Percentiles rank a stretch among this genome's conserved stretches.
These are phyloP conservation scores for Heracleum sosnowskyi DNA, from an alignment of 129 eudicot genomes.

Conservation along the genomic window DNA sequence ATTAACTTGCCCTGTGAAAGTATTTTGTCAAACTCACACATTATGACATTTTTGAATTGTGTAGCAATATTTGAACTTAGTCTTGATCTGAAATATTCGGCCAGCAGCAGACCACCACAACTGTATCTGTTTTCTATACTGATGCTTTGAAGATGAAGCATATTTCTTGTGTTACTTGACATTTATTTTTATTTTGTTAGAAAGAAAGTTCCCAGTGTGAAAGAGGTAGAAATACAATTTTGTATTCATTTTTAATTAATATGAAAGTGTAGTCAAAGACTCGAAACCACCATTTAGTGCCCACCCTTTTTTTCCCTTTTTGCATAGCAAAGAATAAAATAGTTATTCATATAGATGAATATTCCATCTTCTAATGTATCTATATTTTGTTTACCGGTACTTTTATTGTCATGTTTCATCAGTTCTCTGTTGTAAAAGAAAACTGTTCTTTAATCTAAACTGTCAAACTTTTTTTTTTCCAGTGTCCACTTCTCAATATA, in stretches of 20 bases:
- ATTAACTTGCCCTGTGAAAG: background rate
- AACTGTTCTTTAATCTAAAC: background rate
- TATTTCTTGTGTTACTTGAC: background rate
- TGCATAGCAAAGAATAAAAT: background rate
- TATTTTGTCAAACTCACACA: background rate
- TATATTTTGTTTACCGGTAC: background rate
- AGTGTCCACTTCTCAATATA: conserved; percentile 94
- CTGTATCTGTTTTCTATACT: background rate
- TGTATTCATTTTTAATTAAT: background rate
- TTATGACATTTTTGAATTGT: background rate
- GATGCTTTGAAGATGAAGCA: background rate
- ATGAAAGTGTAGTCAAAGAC: background rate
- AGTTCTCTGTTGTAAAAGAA: background rate
- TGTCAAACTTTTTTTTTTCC: conserved; percentile 12
- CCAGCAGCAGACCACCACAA: background rate
- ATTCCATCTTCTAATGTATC: background rate
- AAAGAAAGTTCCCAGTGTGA: background rate
- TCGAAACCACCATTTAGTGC: background rate
- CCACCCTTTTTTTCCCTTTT: background rate
- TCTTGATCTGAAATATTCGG: background rate
- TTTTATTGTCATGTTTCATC: background rate
- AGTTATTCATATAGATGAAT: background rate
- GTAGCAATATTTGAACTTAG: background rate
- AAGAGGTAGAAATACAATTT: background rate
- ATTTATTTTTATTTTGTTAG: background rate